Evolutionary conservation across 2,329 filamentous ascomycete species (phyloP).

Genomic region (Stagonosporopsis cucurbitacearum): DNA sequence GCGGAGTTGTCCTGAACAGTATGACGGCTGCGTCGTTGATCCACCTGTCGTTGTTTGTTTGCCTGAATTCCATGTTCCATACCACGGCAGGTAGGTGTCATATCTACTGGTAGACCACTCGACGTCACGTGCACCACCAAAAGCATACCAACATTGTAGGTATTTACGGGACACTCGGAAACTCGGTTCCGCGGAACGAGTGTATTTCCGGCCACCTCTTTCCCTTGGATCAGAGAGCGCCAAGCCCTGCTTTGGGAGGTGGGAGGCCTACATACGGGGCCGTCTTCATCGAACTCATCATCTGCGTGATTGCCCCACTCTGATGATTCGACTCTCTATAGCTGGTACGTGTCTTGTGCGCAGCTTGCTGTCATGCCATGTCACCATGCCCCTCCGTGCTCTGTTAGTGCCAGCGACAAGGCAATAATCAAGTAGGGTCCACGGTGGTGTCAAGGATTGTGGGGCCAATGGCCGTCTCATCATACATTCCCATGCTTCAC

Average conservation of each 20-base stretch:
- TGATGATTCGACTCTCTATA: background rate
- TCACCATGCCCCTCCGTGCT: background rate
- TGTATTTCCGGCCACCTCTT: background rate
- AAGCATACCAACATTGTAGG: too few species aligned
- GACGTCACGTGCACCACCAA: background rate
- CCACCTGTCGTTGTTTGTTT: background rate
- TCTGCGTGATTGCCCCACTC: constrained; percentile 5
- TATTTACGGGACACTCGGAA: background rate
- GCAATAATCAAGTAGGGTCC: constrained; percentile 2
- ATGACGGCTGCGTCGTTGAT: constrained; percentile 1
- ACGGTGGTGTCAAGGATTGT: constrained; percentile 12
- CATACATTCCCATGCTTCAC: constrained; percentile 19
- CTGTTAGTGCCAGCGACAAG: constrained; percentile 5
- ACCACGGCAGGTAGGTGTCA: too few species aligned
- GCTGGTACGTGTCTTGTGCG: background rate
- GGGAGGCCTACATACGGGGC: too few species aligned
- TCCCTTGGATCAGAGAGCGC: background rate
- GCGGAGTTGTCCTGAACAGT: too few species aligned
- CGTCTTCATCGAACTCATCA: background rate
- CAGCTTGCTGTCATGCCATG: constrained; percentile 1
- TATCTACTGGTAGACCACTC: too few species aligned
- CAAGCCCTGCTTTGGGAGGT: background rate
- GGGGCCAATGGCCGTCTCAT: constrained; percentile 32
- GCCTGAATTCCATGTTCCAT: too few species aligned
- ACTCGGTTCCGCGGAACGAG: background rate